Conservation (phyloP, 225 moss, liverwort and hornwort genomes). For the Asterella californica region DNA sequence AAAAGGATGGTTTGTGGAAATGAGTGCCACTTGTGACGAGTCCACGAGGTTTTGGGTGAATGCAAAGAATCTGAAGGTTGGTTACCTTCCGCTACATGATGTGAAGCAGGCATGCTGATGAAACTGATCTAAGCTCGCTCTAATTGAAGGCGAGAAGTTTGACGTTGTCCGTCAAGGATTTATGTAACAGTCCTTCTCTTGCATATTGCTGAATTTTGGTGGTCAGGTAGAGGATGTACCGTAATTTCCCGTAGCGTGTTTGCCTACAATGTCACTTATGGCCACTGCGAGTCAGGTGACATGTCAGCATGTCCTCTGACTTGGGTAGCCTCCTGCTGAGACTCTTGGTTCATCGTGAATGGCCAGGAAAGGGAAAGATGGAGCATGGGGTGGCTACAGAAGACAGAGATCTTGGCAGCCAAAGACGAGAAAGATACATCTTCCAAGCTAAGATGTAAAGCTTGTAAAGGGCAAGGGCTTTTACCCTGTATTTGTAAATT, state of each 20-base stretch:
- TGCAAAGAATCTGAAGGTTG: constrained; percentile 74
- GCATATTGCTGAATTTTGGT: not conserved
- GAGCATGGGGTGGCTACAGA: constrained; percentile 96
- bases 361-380: constrained; percentile 82
- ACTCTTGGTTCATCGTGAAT: not conserved
- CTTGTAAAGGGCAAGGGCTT: constrained; percentile 69
- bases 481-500: constrained; percentile 46
- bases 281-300: not conserved
- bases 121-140: not conserved
- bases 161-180: too few species aligned
- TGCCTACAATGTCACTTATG: not conserved
- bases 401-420: constrained; percentile 57
- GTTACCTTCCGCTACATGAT: not conserved
- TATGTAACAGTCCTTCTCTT: not conserved
- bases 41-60: constrained; percentile 85
- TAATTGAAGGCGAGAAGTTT: not conserved
- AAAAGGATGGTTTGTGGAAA: constrained; percentile 90
- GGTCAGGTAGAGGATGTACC: not conserved
- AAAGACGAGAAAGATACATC: constrained; percentile 41
- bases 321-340: not conserved
- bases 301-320: not conserved
- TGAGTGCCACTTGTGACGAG: constrained; percentile 92
- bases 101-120: not conserved
- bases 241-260: not conserved
- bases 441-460: constrained; percentile 55